These are phyloP conservation scores for Beauveria sp. DNA, from an alignment of 2,329 filamentous ascomycete genomes.

Conservation along the genomic window DNA sequence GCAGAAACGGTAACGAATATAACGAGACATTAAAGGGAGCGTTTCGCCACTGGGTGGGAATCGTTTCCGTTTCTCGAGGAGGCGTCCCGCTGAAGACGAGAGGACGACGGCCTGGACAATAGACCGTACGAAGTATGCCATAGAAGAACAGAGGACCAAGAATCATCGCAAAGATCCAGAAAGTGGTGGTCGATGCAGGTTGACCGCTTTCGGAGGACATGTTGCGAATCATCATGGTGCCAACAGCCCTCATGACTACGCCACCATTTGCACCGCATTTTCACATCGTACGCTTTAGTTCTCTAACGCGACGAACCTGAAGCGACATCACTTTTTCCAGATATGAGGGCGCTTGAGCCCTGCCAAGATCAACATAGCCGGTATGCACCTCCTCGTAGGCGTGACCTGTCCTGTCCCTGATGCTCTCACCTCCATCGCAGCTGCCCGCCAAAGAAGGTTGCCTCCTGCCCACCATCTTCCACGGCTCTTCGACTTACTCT, in stretches of 20 bases:
- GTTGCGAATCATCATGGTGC: background rate
- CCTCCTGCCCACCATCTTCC: background rate
- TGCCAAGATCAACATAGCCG: background rate
- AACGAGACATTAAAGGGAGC: conserved; percentile 22
- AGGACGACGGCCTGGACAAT: background rate
- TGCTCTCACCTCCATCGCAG: background rate
- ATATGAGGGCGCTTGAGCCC: background rate
- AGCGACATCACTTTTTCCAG: background rate
- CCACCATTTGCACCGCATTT: background rate
- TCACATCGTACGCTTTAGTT: background rate
- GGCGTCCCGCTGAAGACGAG: conserved; percentile 17
- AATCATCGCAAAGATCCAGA: background rate
- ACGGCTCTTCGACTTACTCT: background rate
- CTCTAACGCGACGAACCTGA: background rate
- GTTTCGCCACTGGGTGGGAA: conserved; percentile 63
- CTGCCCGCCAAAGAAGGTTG: background rate
- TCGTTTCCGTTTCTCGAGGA: conserved; percentile 45
- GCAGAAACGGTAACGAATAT: conserved; percentile 35
- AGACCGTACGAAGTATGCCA: background rate
- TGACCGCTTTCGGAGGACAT: background rate
- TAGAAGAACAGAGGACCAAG: background rate
- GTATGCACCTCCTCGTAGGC: background rate
- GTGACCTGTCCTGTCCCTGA: background rate
- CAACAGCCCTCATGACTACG: background rate
- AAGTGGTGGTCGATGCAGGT: background rate